These are phyloP conservation scores for Penicillium frequentans DNA, from an alignment of 2,329 filamentous ascomycete species.

Conservation along the genomic window DNA sequence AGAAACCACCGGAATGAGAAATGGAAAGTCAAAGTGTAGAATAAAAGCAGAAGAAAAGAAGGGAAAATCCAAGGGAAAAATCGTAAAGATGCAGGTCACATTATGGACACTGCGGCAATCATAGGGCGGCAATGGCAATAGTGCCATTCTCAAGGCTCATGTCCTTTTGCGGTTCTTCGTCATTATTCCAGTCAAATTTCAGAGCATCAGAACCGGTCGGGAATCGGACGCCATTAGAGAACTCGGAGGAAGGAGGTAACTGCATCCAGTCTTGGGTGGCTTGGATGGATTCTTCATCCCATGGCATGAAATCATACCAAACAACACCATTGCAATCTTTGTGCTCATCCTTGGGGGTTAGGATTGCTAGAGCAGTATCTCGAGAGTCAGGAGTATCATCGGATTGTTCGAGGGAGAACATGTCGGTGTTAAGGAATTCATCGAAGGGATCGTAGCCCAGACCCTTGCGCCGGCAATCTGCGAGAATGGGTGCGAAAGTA, in stretches of 20 bases:
- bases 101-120: slow-evolving; percentile 4
- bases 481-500: slow-evolving; percentile 30
- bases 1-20: slow-evolving; percentile 12
- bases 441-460: slow-evolving; percentile 38
- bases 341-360: slow-evolving; percentile 36
- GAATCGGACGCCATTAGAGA: neutral
- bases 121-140: slow-evolving; percentile 30
- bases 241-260: slow-evolving; percentile 3
- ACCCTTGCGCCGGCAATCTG: slow-evolving; percentile 5
- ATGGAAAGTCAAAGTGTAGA: neutral
- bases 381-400: slow-evolving; percentile 41
- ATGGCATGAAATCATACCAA: slow-evolving; percentile 12
- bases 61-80: neutral
- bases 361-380: slow-evolving; percentile 33
- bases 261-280: slow-evolving; percentile 14
- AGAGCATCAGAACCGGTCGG: neutral
- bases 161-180: slow-evolving; percentile 32
- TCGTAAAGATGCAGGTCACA: slow-evolving; percentile 10
- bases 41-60: neutral
- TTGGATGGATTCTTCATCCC: slow-evolving; percentile 16
- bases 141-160: slow-evolving; percentile 25
- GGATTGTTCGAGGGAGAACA: slow-evolving; percentile 33
- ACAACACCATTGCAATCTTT: slow-evolving; percentile 13
- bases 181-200: slow-evolving; percentile 42
- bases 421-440: slow-evolving; percentile 38